Base-by-base conservation (phyloP, 192 early-diverging fungal species). In the Backusella circina region DNA sequence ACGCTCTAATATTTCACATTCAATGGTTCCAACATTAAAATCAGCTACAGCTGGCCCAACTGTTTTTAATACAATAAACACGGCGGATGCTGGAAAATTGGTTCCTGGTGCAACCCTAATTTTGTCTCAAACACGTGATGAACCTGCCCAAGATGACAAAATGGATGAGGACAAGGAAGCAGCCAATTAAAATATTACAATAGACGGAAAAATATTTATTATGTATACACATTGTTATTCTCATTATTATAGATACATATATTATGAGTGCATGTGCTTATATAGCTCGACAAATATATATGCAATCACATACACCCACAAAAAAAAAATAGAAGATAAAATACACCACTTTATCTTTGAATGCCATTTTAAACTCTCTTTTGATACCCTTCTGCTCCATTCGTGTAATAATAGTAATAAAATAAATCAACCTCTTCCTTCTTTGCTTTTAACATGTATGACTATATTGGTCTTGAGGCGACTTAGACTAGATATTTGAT, bases 1-100 rank as follows among this genome's bases (percentile, higher is more conserved):
- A n/a, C 68, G 69, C 36, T 71, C 75, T 8, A 50, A 50, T n/a
- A 31, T 76, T 7, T 70, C 75, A 30, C 47, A 70, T 39, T 71
- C 67, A 5, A 51, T 76, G 67, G 26, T 71, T 3, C 68, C 75
- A 5, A 38, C 36, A 23, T 38, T 76, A 39, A 68, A 76, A 28
- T 38, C 68, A 51, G 31, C 70, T 30, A 71, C 38, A 7, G 30
- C 44, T 5, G 70, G 54, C 9, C 54, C 67, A 23, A 26, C 26
- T 9, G 54, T 28, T 61, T 61, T 28, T 28, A 61, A 28, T 4
- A 61, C 21, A 61, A 26, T 28, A 13, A 61, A 26, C 23, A 61
- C 54, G 3, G 54, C 54, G 12, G 54, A 61, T 12, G 2, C 54
- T 61, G 54, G 54, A 61, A 61, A 61, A 28, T 7, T 61, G 23